Evolutionary conservation across 176 grass and related monocot species (phyloP), one percentile per base, ranked within the genome.

Genomic region (Oryza glumipatula): DNA sequence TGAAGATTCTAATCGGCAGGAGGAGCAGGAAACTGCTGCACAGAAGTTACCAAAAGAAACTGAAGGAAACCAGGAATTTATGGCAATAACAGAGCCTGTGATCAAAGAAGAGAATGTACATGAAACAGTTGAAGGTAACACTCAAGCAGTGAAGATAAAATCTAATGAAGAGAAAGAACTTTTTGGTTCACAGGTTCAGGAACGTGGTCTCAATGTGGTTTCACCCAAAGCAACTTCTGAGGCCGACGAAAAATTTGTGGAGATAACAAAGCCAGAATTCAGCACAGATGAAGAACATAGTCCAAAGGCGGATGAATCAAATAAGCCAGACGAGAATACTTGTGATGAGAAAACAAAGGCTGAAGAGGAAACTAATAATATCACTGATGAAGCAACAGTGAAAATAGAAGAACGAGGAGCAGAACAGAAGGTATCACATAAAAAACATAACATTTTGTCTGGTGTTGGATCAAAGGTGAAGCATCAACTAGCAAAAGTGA

Each of bases 391-490:
- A 67, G 60, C 13, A 36, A 47, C 44, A 83, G 9, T 56, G 43
- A 83, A 86, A 78, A 76, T 75, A 41, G 92, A 86, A 88, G 84
- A 74, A 74, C 90, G 61, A 86, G 90, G 73, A 70, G 74, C 67
- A 82, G 82, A 77, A 38, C 81, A 68, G 51, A 98, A 98, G 46
- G 58, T 36, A 41, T 54, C 86, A 78, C 88, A 76, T 76, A 94
- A 98, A 84, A 98, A 98, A 38, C 88, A 76, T 4, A 89, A 89
- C 67, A 84, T 98, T 67, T 77, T 94, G 74, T 98, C 86, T n/a
- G 91, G 95, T 11, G 90, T 97, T 63, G 86, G 95, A 72, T 94
- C 90, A 39, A 97, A 97, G 76, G 95, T 98, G 44, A 98, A 97
- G 45, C 92, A 91, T 16, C 94, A 94, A 69, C 60, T 98, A 61